Percentiles rank a stretch among this genome's conserved stretches.
phyloP scores from a whole-genome alignment of 78 protist species.

The Cyanophora paradoxa region DNA sequence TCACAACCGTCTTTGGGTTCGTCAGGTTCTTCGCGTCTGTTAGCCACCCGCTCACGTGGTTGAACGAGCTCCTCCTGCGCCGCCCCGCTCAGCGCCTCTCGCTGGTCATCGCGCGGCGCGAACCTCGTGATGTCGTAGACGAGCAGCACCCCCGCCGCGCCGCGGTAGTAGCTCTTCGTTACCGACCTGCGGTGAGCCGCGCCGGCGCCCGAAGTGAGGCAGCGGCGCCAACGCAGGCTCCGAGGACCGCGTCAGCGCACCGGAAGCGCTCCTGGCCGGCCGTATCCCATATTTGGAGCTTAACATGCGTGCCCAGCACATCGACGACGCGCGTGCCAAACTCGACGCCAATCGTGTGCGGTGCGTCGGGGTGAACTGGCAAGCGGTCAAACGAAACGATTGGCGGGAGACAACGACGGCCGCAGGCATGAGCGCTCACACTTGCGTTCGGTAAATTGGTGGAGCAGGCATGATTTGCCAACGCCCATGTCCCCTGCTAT shows the following conservation, averaged over 20 bases:
- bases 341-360: constrained; percentile 90
- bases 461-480: constrained; percentile 79
- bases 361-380: constrained; percentile 50
- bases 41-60: constrained; percentile 80
- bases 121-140: constrained; percentile 59
- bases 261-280: constrained; percentile 46
- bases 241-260: neutral
- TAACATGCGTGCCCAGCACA: constrained; percentile 55
- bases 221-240: neutral
- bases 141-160: constrained; percentile 85
- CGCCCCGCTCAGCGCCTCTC: neutral
- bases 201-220: neutral
- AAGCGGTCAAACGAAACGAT: neutral
- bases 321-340: constrained; percentile 72
- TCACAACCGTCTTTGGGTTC: constrained; percentile 59
- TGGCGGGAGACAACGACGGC: neutral
- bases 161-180: constrained; percentile 76
- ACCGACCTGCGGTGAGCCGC: constrained; percentile 37
- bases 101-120: neutral
- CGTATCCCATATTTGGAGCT: constrained; percentile 81
- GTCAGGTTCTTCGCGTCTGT: constrained; percentile 59
- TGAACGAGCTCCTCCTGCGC: constrained; percentile 37
- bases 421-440: constrained; percentile 26
- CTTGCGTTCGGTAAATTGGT: constrained; percentile 69
- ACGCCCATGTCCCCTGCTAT: constrained; percentile 76